A percentile compares a stretch with the other conserved stretches of the same genome.
Evolutionary conservation across 2,329 filamentous ascomycete genomes (phyloP).

Genomic region (Nemania sp.): DNA sequence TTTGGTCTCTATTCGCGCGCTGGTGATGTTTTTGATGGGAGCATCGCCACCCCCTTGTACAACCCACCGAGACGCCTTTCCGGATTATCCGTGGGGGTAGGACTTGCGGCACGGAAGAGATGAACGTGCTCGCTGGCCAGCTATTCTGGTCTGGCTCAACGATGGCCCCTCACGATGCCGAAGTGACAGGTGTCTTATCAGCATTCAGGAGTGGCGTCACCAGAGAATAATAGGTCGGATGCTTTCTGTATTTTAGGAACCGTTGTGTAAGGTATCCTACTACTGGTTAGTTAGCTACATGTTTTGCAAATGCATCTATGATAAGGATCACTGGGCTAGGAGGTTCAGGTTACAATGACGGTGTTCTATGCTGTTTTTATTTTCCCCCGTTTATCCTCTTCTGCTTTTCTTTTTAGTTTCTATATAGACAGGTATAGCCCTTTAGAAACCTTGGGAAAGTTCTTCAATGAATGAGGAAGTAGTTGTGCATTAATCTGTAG

Average conservation of each 20-base stretch:
- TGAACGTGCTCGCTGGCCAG: background rate
- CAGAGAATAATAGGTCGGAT: slow-evolving; percentile 25
- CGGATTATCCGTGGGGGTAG: background rate
- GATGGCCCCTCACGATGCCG: slow-evolving; percentile 25
- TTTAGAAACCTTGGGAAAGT: no score
- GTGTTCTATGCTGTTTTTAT: slow-evolving; percentile 15
- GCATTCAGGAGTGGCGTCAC: slow-evolving; percentile 33
- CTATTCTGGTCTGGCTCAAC: slow-evolving; percentile 9
- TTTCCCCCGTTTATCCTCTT: no score
- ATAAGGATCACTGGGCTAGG: slow-evolving; percentile 21
- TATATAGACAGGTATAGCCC: no score
- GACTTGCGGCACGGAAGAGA: slow-evolving; percentile 7
- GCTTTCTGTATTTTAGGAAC: slow-evolving; percentile 9
- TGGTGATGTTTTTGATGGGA: slow-evolving; percentile 30
- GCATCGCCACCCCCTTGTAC: slow-evolving; percentile 29
- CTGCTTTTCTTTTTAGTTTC: no score
- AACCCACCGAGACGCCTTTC: slow-evolving; percentile 11
- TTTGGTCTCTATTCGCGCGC: slow-evolving; percentile 38
- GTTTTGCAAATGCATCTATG: slow-evolving; percentile 20
- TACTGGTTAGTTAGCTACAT: slow-evolving; percentile 16
- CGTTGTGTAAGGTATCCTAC: slow-evolving; percentile 32
- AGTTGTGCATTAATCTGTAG: no score
- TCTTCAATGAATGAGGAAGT: no score
- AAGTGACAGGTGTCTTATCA: slow-evolving; percentile 27
- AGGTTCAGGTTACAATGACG: slow-evolving; percentile 22